These are phyloP conservation scores for Adansonia rubrostipa DNA, from an alignment of 441 rosid genomes.

Conservation along the genomic window DNA sequence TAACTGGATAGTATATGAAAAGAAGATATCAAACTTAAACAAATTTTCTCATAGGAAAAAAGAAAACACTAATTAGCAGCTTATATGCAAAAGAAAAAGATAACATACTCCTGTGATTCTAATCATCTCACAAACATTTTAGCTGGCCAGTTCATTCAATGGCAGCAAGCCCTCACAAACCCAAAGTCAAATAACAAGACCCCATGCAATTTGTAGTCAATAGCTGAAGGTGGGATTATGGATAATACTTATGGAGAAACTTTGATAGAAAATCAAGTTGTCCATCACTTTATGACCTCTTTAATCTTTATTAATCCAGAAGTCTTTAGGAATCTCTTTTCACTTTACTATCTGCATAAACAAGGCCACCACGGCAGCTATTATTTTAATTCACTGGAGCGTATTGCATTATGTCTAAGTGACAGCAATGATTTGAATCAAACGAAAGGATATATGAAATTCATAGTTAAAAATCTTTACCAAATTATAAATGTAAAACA, in stretches of 20 bases:
- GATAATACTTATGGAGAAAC: constrained; percentile 41
- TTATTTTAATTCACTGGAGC: constrained; percentile 37
- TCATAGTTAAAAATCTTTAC: background rate
- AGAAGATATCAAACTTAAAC: constrained; percentile 59
- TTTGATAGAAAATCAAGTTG: constrained; percentile 44
- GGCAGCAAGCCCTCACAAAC: constrained; percentile 47
- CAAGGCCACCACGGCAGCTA: constrained; percentile 53
- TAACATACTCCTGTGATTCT: constrained; percentile 39
- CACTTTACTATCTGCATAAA: constrained; percentile 68
- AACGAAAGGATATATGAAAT: constrained; percentile 6
- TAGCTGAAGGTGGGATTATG: constrained; percentile 42
- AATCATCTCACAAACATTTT: constrained; percentile 41
- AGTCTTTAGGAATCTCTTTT: constrained; percentile 57
- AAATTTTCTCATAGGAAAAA: constrained; percentile 29
- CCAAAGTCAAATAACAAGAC: constrained; percentile 38
- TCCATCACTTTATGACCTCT: constrained; percentile 57
- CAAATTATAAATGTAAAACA: background rate
- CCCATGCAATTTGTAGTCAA: constrained; percentile 36
- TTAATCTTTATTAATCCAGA: constrained; percentile 54
- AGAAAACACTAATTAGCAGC: constrained; percentile 27
- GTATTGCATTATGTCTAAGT: constrained; percentile 32
- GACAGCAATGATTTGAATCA: constrained; percentile 23
- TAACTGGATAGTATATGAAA: constrained; percentile 75
- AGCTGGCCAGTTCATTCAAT: constrained; percentile 41
- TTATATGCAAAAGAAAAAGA: constrained; percentile 32